These are phyloP conservation scores for Eucalyptus pauciflora DNA, from an alignment of 345 rosid genomes.

Conservation along the genomic window DNA sequence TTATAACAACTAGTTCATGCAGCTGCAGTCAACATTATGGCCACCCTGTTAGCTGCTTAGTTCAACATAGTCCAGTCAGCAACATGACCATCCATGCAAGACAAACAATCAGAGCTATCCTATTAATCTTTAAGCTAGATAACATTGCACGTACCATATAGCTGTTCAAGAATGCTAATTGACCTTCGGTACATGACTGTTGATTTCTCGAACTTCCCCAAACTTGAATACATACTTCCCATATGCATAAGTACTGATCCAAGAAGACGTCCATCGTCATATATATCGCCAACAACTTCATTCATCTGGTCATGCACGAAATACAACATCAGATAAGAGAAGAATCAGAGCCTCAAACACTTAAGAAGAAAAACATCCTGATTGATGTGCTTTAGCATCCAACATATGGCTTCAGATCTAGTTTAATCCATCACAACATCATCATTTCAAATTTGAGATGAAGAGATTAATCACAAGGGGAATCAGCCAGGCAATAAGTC, in stretches of 20 bases:
- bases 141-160: conserved; percentile 30
- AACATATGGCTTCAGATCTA: background rate
- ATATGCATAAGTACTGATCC: conserved; percentile 66
- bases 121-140: background rate
- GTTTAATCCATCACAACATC: background rate
- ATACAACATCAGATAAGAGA: background rate
- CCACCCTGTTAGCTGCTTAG: background rate
- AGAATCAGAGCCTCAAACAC: background rate
- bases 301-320: conserved; percentile 38
- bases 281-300: conserved; percentile 31
- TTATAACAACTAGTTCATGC: background rate
- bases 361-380: background rate
- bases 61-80: background rate
- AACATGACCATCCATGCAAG: background rate
- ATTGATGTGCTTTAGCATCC: background rate
- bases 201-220: conserved; percentile 65
- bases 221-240: conserved; percentile 69
- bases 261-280: conserved; percentile 47
- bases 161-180: conserved; percentile 34
- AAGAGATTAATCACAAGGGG: background rate
- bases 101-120: background rate
- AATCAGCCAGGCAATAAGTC: background rate
- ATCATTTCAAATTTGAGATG: background rate
- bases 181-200: conserved; percentile 37
- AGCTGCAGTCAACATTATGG: background rate